Base-by-base conservation (phyloP, 495 filamentous ascomycete species). In the Penicillium herquei region DNA sequence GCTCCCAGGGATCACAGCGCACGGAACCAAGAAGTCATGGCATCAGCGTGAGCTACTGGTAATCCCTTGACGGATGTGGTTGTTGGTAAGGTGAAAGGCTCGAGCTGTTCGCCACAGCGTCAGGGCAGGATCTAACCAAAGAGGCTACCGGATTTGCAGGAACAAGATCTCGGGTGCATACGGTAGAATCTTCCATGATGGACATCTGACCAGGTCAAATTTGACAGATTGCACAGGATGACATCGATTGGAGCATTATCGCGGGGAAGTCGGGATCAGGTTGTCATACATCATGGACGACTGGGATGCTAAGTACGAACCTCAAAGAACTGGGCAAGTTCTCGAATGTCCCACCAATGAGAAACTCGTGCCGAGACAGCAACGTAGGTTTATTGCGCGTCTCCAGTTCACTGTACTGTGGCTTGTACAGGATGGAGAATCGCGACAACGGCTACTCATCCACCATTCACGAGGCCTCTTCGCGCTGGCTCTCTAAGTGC, bases 401-500 rank as follows among this genome's bases (percentile, higher is more conserved):
- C 21, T 26, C 21, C 21, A 26, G 21, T 26, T 26, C n/a, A 26
- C 21, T 26, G 21, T 26, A 26, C 21, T 26, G 26, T 46, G 26
- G 26, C 43, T 46, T 32, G 26, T 46, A 32, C 26, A 46, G 43
- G 5, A 16, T 12, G 11, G 1, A 21, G 34, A 6, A 10, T 16
- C 17, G 5, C 7, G 16, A n/a, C 1, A 21, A 35, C 33, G 16
- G 49, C 37, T 39, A 17, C 18, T 7, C n/a, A 9, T 17, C 32
- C 47, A n/a, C 33, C 43, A 46, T 34, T 68, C 57, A 65, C 14
- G 59, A 61, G 1, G 34, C 57, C 26, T 68, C 59, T 13, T 65
- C 55, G 18, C 62, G 72, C 56, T 82, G 13, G 2, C 7, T 52
- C 39, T 52, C 50, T 14, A 33, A 78, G 54, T 80, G 77, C 45